Evolutionary conservation across 805 yeast genomes (phyloP).

Genomic region (Zygosaccharomyces gambellarensis): DNA sequence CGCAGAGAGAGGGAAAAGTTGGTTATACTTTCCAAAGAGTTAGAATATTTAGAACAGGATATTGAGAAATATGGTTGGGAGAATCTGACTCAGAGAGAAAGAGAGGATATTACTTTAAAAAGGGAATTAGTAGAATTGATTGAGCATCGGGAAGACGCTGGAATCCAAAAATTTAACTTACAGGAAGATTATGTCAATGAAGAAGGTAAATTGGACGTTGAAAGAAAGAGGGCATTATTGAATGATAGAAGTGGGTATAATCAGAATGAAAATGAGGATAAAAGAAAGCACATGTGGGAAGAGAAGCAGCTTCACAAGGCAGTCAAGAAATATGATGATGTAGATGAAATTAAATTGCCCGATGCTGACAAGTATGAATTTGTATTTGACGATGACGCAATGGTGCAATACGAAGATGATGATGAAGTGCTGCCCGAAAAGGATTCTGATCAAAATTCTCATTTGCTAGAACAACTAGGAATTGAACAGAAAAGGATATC

Average conservation of each 20-base stretch:
- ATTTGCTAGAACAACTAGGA: constrained; percentile 17
- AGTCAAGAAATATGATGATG: constrained; percentile 16
- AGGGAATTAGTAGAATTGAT: constrained; percentile 45
- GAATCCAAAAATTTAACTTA: constrained; percentile 41
- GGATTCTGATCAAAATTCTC: constrained; percentile 31
- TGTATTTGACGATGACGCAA: constrained; percentile 67
- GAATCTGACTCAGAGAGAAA: constrained; percentile 45
- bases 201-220: constrained; percentile 49
- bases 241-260: constrained; percentile 32
- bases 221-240: constrained; percentile 50
- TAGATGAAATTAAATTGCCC: constrained; percentile 27
- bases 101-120: constrained; percentile 47
- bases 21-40: constrained; percentile 42
- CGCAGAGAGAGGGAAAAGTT: constrained; percentile 47
- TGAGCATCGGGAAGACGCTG: constrained; percentile 37
- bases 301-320: constrained; percentile 32
- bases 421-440: constrained; percentile 29
- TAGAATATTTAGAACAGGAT: constrained; percentile 46
- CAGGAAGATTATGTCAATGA: constrained; percentile 56
- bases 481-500: constrained; percentile 27
- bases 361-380: constrained; percentile 53
- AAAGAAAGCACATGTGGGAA: constrained; percentile 36
- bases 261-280: constrained; percentile 18
- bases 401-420: constrained; percentile 49
- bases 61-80: constrained; percentile 51